Conservation (phyloP, 257 asterid species). For the Leonotis leonurus region DNA sequence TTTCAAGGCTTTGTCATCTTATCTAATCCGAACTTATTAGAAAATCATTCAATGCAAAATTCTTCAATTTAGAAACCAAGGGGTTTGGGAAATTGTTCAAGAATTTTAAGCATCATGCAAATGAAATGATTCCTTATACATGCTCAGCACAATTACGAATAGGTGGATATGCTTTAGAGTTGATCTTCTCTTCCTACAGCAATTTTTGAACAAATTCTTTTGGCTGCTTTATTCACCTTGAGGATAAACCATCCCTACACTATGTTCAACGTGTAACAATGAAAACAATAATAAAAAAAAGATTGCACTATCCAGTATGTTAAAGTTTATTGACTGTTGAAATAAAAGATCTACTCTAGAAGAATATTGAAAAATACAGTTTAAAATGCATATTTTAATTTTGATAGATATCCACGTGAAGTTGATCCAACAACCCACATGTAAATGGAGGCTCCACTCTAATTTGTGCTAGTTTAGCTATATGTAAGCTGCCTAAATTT, state of each 20-base stretch:
- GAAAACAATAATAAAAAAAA: not conserved
- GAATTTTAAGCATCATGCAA: not conserved
- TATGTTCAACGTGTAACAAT: conserved; percentile 5
- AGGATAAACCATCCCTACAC: conserved; percentile 13
- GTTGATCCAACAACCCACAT: conserved; percentile 58
- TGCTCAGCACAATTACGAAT: not conserved
- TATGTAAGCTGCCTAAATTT: conserved; percentile 27
- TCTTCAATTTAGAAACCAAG: not conserved
- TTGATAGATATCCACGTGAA: conserved; percentile 28
- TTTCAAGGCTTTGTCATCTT: not conserved
- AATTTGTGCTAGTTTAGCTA: conserved; percentile 27
- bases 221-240: not conserved
- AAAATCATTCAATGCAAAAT: not conserved
- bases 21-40: not conserved
- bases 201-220: not conserved
- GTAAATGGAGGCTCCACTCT: conserved; percentile 43
- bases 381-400: conserved; percentile 11
- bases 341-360: conserved; percentile 10
- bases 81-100: not conserved
- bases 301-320: conserved; percentile 1
- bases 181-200: not conserved
- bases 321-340: conserved; percentile 1
- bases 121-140: not conserved
- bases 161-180: conserved; percentile 6
- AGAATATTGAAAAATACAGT: not conserved